Evolutionary conservation across 306 rosid genomes (phyloP), one percentile per base, ranked within the genome.

Genomic region (Inga leiocalycina): DNA sequence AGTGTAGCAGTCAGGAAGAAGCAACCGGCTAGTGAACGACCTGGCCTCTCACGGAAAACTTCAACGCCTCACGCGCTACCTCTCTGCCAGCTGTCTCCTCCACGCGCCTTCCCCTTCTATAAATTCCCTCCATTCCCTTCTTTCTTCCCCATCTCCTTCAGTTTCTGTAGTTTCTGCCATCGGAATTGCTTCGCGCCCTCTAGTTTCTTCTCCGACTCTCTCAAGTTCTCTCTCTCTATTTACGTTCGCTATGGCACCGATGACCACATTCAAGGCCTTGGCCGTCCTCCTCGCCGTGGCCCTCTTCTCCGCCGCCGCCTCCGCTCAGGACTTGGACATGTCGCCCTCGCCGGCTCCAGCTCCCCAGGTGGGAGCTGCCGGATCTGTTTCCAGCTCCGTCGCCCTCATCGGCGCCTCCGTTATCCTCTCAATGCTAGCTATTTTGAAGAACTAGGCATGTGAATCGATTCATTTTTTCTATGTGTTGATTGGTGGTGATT

Each of bases 281-380:
- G 24, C 78, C 30, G 1, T 14, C 71, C 1, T 65, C 11, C 71
- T 65, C 71, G 71, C 9, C 43, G 11, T 32, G 71, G 71, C 43
- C 15, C 19, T 87, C 68, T 76, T 86, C 68, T 66, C 79, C 8
- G 71, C 78, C 70, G 61, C 74, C 10, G 87, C 75, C 1, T 54
- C 82, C 13, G 92, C 87, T 10, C 92, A 88, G 72, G 88, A 83
- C 0, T 49, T 52, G 35, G 22, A 24, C 67, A 1, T 4, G 6
- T 76, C 83, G 0, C 88, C 73, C 2, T 39, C 73, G 44, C 30
- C 79, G 6, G 46, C 82, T 0, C 92, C 87, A 5, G 39, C 37
- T 4, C 78, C 66, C 0, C 79, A 82, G 1, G 77, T 45, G 32
- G 93, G 91, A 76, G 85, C 88, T 0, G 85, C 92, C 8, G 48